A percentile compares a stretch with the other conserved stretches of the same genome.
phyloP scores from a whole-genome alignment of 176 grass and related monocot genomes.

The Avena insularis region DNA sequence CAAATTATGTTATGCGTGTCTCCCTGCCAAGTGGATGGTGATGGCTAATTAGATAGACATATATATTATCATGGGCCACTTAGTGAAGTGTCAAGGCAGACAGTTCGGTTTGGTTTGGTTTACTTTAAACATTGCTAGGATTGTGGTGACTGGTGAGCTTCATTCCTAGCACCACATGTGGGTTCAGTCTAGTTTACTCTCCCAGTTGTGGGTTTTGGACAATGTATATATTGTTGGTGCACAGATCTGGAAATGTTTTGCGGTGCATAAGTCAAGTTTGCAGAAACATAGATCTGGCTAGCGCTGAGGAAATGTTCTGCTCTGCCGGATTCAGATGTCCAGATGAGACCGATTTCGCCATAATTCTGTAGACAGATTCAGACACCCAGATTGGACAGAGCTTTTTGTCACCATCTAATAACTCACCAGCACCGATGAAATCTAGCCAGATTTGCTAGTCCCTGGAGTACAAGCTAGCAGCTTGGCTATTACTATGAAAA shows the following conservation, averaged over 20 bases:
- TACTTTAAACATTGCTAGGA: neutral
- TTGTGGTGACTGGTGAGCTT: too few relatives aligned
- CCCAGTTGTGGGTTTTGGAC: too few relatives aligned
- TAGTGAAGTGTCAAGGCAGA: neutral
- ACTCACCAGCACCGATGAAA: neutral
- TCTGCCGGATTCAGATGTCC: neutral
- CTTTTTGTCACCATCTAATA: neutral
- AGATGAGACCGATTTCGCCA: slow-evolving; percentile 19
- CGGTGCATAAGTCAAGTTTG: too few relatives aligned
- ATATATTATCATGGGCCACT: too few relatives aligned
- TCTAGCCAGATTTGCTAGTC: neutral
- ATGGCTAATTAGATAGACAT: neutral
- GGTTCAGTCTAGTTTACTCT: too few relatives aligned
- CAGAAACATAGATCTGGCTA: neutral
- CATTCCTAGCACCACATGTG: too few relatives aligned
- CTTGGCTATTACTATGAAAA: neutral
- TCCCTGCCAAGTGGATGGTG: slow-evolving; percentile 14
- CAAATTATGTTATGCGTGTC: neutral
- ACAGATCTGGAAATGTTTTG: too few relatives aligned
- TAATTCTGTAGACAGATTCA: too few relatives aligned
- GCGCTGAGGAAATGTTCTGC: too few relatives aligned
- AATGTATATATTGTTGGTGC: too few relatives aligned
- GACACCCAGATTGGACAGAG: too few relatives aligned
- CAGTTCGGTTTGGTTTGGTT: neutral
- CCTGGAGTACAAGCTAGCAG: neutral